Evolutionary conservation across 2,329 filamentous ascomycete species (phyloP), one percentile per base, ranked within the genome.

Genomic region (Westerdykella aurantiaca): DNA sequence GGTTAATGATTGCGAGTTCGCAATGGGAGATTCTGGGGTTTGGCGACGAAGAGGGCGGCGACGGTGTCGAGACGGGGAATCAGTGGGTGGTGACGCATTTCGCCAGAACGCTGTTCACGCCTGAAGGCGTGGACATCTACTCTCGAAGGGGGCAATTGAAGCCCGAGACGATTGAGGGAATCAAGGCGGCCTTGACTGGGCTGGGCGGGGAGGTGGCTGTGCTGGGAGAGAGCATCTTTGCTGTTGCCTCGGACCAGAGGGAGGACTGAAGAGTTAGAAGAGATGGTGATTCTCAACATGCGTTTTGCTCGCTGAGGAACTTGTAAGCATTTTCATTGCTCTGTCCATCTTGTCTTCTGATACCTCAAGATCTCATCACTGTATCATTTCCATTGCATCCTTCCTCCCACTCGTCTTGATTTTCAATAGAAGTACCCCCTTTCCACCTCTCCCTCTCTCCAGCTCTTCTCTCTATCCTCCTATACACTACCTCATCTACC

Each of bases 11-110:
- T 52, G 84, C 86, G 21, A 77, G 74, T 13, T 83, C 79, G 37
- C 82, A 88, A 59, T 95, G 88, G 88, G 86, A 95, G 73, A 70
- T 93, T 2, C 67, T 94, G 14, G 87, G 84, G 3, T 90, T 80
- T 74, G 87, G 87, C 5, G 77, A 83, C 60, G 68, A 71, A 17
- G 62, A 68, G 12, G 71, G 68, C 1, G 25, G 3, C 7, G 25
- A 29, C 11, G 7, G 25, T 12, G 25, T 29, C 25, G 25, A 29
- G 25, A 55, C 51, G 6, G 68, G 67, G 65, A 75, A 76, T 54
- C 54, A 69, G 29, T 95, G 86, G 86, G 81, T 79, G 1, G 86
- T 95, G 12, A 94, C 86, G 4, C 91, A 84, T 75, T 95, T 95
- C 66, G 82, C 83, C 50, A 83, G 86, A 58, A 94, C 86, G 18